Evolutionary conservation across 1,139 yeast genomes (phyloP), one percentile per base, ranked within the genome.

Genomic region (Magnusiomyces tetraspermus): DNA sequence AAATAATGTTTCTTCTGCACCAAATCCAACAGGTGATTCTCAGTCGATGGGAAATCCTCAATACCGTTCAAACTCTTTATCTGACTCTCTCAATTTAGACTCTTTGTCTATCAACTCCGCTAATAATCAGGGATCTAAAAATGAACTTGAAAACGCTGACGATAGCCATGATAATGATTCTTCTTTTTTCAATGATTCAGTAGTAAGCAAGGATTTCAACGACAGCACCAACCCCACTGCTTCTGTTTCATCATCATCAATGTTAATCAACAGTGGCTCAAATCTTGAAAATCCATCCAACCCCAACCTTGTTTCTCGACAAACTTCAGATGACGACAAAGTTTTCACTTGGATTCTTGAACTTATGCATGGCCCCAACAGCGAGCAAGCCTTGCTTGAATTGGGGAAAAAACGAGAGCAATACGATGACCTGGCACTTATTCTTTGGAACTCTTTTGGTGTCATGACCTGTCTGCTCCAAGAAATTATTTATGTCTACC

Each of bases 401-500:
- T 73, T 92, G 50, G 97, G 97, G 8, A 88, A 92, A 66, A 90
- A 89, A 63, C 77, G 98, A 59, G 98, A 92, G 64, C 92, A 88
- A 65, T 90, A 87, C 65, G 97, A 89, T 55, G 97, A 92, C 65
- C 76, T 92, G 58, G 97, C 98, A 0, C 71, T 89, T 46, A 95
- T 90, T 4, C 73, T 92, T 56, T 92, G 98, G 98, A 85, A 92
- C 61, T 86, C 97, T 3, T 90, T 85, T 70, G 98, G 97, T 26
- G 97, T 90, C 17, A 89, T 92, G 95, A 84, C 97, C 1, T 85
- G 90, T 17, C 72, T 92, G 49, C 70, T 92, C 57, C 95, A 88
- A 66, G 98, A 92, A 66, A 89, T 92, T 53, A 82, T 89, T 48
- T 77, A 88, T 2, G 96, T 90, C 2, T 92, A 92, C 65, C 96